Evolutionary conservation across 2,329 filamentous ascomycete species (phyloP).

Genomic region (Aspergillus sp.): DNA sequence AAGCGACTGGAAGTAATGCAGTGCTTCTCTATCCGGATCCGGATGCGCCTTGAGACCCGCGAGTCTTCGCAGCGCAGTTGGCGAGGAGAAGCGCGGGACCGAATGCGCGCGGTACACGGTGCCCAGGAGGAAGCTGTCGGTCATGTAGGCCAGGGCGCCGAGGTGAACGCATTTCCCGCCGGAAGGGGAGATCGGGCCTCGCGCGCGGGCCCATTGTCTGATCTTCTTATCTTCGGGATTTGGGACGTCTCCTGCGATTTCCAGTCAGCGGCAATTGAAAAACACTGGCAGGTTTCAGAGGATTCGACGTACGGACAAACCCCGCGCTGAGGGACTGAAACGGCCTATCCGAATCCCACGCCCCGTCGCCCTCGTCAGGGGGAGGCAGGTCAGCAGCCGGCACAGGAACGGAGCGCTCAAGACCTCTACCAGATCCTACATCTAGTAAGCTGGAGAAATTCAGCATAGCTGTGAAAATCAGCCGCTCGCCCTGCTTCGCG

Average conservation of each 20-base stretch:
- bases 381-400: neutral
- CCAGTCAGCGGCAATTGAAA: neutral
- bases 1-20: constrained; percentile 12
- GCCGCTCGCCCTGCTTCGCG: constrained; percentile 2
- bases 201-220: neutral
- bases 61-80: constrained; percentile 24
- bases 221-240: neutral
- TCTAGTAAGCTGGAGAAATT: constrained; percentile 2
- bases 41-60: constrained; percentile 21
- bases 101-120: constrained; percentile 69
- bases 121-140: constrained; percentile 79
- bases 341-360: neutral
- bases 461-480: constrained; percentile 4
- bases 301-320: neutral
- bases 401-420: neutral
- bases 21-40: constrained; percentile 20
- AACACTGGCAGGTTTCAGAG: too few relatives aligned
- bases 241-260: neutral
- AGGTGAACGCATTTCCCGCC: constrained; percentile 54
- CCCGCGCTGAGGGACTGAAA: neutral
- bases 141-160: constrained; percentile 78
- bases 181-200: neutral
- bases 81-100: constrained; percentile 59
- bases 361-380: neutral
- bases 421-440: too few relatives aligned